A percentile compares a stretch with the other conserved stretches of the same genome.
Conservation (phyloP, 2,329 filamentous ascomycete species). For the Alternaria panax region DNA sequence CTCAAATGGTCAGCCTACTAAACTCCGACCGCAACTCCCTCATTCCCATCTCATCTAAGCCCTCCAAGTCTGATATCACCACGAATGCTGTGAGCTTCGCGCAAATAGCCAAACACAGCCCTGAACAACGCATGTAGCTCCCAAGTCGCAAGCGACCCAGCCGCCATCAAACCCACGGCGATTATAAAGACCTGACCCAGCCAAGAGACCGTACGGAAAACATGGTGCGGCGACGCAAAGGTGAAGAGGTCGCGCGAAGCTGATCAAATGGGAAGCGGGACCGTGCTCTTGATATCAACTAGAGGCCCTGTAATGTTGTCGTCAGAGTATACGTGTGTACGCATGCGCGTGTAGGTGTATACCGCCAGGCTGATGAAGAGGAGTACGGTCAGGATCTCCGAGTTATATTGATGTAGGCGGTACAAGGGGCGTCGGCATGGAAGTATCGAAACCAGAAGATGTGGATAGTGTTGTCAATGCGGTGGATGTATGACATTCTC, state of each 20-base stretch:
- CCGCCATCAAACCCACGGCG: background rate
- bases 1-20: too few species aligned
- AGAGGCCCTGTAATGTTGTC: background rate
- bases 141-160: background rate
- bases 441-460: background rate
- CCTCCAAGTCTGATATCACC: too few species aligned
- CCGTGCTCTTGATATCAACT: background rate
- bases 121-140: background rate
- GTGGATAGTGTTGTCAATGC: background rate
- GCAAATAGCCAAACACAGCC: too few species aligned
- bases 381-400: background rate
- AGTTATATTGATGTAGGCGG: slow-evolving; percentile 1
- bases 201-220: background rate
- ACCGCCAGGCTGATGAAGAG: background rate
- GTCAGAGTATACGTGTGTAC: slow-evolving; percentile 1
- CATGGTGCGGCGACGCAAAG: background rate
- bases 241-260: background rate
- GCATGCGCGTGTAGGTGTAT: slow-evolving; percentile 1
- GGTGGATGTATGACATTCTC: background rate
- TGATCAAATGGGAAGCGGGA: background rate
- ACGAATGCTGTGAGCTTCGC: too few species aligned
- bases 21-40: too few species aligned
- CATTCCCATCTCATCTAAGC: too few species aligned
- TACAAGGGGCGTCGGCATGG: background rate
- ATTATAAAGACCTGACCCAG: background rate